Evolutionary conservation across 2,329 filamentous ascomycete species (phyloP).

Genomic region (Trichophyton rubrum): DNA sequence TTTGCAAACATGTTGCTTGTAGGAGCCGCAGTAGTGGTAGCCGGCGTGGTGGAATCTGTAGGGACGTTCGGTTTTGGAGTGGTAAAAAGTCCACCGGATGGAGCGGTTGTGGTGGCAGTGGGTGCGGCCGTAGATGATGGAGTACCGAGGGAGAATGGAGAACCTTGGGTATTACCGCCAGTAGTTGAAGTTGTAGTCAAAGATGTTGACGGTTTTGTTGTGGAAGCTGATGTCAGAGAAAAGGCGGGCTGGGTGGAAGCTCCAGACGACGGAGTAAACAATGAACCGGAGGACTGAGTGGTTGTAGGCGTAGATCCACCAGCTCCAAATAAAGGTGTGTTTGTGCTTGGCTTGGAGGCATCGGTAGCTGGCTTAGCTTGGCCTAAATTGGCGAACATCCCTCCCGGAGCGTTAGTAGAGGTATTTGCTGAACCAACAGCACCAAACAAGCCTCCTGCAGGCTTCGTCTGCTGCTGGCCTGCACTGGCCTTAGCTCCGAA

Average conservation of each 20-base stretch:
- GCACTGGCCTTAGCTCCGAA: background rate
- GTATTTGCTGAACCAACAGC: conserved; percentile 9
- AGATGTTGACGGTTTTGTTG: conserved; percentile 5
- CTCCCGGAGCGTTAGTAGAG: conserved; percentile 13
- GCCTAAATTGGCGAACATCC: conserved; percentile 3
- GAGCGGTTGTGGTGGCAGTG: background rate
- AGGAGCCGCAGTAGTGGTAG: conserved; percentile 19
- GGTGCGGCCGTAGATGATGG: conserved; percentile 17
- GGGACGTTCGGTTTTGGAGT: conserved; percentile 25
- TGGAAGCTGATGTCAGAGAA: conserved; percentile 14
- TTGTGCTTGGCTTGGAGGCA: background rate
- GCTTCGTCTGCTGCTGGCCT: background rate
- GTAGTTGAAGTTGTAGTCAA: conserved; percentile 17
- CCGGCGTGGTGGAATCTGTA: conserved; percentile 24
- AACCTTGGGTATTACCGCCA: conserved; percentile 9
- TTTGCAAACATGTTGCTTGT: conserved; percentile 13
- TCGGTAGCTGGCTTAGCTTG: conserved; percentile 8
- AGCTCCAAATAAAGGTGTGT: background rate
- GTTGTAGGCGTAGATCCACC: background rate
- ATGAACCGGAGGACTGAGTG: background rate
- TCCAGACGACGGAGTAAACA: background rate
- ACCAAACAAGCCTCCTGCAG: background rate
- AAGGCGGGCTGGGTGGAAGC: conserved; percentile 7
- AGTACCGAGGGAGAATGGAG: conserved; percentile 22
- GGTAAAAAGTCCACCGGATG: conserved; percentile 28